phyloP scores from a whole-genome alignment of 331 rosid species.

The Ulmus americana region DNA sequence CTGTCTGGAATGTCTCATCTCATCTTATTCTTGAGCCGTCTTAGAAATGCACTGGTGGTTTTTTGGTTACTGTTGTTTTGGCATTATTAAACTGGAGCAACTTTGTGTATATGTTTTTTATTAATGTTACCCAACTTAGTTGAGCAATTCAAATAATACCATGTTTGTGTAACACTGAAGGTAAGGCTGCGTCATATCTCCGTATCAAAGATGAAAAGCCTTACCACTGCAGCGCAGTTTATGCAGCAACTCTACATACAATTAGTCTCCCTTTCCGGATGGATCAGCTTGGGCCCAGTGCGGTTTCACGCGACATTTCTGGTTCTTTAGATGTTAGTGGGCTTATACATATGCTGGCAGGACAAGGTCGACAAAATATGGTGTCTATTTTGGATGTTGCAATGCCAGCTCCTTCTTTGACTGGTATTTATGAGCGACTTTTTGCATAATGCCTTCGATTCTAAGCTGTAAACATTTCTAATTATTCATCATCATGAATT shows the following conservation, averaged over 20 bases:
- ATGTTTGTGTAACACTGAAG: slow-evolving; percentile 35
- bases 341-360: slow-evolving; percentile 57
- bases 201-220: slow-evolving; percentile 52
- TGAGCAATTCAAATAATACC: not conserved
- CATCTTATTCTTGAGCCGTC: not conserved
- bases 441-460: slow-evolving; percentile 9
- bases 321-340: slow-evolving; percentile 68
- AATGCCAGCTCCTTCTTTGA: slow-evolving; percentile 74
- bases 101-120: too few relatives aligned
- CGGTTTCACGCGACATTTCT: slow-evolving; percentile 42
- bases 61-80: not conserved
- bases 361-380: slow-evolving; percentile 69
- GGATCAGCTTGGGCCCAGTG: slow-evolving; percentile 56
- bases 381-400: slow-evolving; percentile 74
- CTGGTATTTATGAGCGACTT: slow-evolving; percentile 37
- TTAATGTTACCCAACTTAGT: too few relatives aligned
- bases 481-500: slow-evolving; percentile 29
- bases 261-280: slow-evolving; percentile 76
- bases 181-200: slow-evolving; percentile 61
- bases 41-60: not conserved
- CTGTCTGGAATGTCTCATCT: not conserved
- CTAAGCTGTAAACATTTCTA: slow-evolving; percentile 25
- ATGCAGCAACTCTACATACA: slow-evolving; percentile 76
- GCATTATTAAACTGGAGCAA: too few relatives aligned
- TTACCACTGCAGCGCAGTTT: slow-evolving; percentile 77